A percentile compares a stretch with the other conserved stretches of the same genome.
These are phyloP conservation scores for Eutypella sp. DNA, from an alignment of 2,329 filamentous ascomycete genomes.

Conservation along the genomic window DNA sequence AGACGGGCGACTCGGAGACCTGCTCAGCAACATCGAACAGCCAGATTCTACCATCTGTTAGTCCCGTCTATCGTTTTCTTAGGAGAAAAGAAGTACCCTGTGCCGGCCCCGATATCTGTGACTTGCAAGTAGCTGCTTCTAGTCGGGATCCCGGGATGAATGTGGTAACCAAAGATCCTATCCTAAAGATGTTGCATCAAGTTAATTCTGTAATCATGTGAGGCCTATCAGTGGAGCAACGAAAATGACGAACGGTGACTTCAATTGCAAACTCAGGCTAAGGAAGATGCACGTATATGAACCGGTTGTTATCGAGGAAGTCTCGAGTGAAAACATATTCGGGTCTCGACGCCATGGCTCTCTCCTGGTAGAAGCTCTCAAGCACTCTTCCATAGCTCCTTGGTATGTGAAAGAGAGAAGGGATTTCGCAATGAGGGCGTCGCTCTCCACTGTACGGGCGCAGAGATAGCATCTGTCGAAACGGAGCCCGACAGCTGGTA, in stretches of 20 bases:
- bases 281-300: neutral
- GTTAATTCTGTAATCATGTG: constrained; percentile 12
- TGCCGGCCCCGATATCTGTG: constrained; percentile 22
- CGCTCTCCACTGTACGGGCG: too few species aligned
- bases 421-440: too few species aligned
- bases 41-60: constrained; percentile 6
- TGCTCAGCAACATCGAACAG: constrained; percentile 5
- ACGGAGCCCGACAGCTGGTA: too few species aligned
- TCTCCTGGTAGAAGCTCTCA: neutral
- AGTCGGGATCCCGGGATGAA: constrained; percentile 18
- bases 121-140: constrained; percentile 9
- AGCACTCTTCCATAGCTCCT: neutral
- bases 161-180: constrained; percentile 14
- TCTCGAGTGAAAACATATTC: constrained; percentile 15
- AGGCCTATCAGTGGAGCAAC: neutral
- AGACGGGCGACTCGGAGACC: constrained; percentile 10
- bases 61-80: neutral
- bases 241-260: neutral
- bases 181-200: constrained; percentile 15
- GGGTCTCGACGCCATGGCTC: constrained; percentile 4
- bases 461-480: too few species aligned
- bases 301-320: constrained; percentile 12
- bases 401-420: neutral
- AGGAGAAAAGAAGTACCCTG: constrained; percentile 10
- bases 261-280: neutral